phyloP scores from a whole-genome alignment of 768 basidiomycete genomes.

The Butyriboletus loyo region DNA sequence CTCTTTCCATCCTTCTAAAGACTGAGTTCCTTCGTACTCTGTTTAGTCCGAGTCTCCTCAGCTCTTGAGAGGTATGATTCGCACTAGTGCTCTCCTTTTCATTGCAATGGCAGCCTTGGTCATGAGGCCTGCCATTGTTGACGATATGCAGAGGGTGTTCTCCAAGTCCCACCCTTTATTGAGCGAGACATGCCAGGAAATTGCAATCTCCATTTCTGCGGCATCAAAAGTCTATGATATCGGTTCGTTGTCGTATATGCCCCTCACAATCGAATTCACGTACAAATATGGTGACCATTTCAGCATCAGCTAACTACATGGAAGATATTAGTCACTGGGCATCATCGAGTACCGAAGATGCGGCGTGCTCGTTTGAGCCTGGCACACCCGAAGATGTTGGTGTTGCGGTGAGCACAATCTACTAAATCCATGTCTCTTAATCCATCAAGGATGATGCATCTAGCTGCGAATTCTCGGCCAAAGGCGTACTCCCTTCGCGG shows the following conservation, averaged over 20 bases:
- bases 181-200: neutral
- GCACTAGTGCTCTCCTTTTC: neutral
- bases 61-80: no score
- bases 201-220: neutral
- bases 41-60: no score
- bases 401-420: no score
- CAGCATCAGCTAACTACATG: conserved; percentile 30
- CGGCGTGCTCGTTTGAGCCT: conserved; percentile 60
- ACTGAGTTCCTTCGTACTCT: no score
- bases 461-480: no score
- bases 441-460: no score
- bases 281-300: neutral
- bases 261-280: no score
- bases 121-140: neutral
- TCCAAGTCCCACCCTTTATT: neutral
- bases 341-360: conserved; percentile 41
- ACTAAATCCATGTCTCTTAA: no score
- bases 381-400: no score
- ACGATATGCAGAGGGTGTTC: neutral
- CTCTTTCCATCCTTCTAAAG: no score
- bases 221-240: neutral
- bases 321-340: conserved; percentile 53
- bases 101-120: neutral
- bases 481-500: no score
- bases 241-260: conserved; percentile 3